Conservation (phyloP, 192 early-diverging fungal genomes). For the Coemansia sp. region DNA sequence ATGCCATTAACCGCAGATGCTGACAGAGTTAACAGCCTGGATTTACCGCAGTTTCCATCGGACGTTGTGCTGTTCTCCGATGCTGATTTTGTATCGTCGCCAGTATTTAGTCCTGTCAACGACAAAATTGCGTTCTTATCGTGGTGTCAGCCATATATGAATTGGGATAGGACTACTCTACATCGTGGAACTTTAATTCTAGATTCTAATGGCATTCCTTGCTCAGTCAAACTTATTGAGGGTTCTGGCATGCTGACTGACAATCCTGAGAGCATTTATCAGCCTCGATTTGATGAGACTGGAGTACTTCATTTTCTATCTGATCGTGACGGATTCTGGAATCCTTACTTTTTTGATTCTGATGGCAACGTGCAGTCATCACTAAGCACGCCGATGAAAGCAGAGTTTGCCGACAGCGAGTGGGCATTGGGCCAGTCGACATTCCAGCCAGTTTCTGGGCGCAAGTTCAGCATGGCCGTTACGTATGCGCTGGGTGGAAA, state of each 20-base stretch:
- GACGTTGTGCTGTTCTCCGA: conserved; percentile 55
- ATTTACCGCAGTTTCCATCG: neutral
- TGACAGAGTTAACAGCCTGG: neutral
- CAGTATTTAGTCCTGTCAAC: conserved; percentile 56
- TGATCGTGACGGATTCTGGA: conserved; percentile 75
- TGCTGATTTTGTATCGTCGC: conserved; percentile 67
- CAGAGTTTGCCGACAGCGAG: conserved; percentile 65
- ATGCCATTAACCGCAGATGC: conserved; percentile 47
- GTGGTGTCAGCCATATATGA: conserved; percentile 79
- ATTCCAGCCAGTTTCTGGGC: conserved; percentile 33
- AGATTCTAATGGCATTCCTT: neutral
- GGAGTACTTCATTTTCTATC: conserved; percentile 63
- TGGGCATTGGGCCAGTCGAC: conserved; percentile 55
- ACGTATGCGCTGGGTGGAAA: conserved; percentile 18
- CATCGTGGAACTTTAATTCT: conserved; percentile 43
- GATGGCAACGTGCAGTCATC: conserved; percentile 36
- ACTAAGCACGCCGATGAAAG: conserved; percentile 52
- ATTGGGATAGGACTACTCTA: conserved; percentile 70
- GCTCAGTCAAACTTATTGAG: neutral
- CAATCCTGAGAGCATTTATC: conserved; percentile 52
- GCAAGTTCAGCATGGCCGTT: conserved; percentile 21
- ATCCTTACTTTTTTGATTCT: conserved; percentile 57
- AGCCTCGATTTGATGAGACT: conserved; percentile 61
- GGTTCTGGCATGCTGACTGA: conserved; percentile 42
- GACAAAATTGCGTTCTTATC: conserved; percentile 60